Conservation (phyloP, 176 grass and related monocot species). For the barley (Hordeum vulgare) region MorexV3_pseudomolecules_assembly NC_058520.1:20004550-20005049, state of each 20-base stretch:
- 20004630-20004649: too few relatives aligned
- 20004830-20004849: not conserved
- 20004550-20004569: too few relatives aligned
- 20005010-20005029: not conserved
- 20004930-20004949: not conserved
- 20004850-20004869: not conserved
- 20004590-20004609: too few relatives aligned
- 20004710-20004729: slow-evolving; percentile 7
- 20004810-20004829: not conserved
- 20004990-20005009: not conserved
- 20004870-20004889: not conserved
- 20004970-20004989: not conserved
- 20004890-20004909: not conserved
- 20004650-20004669: too few relatives aligned
- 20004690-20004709: not conserved
- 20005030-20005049: not conserved
- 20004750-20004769: not conserved
- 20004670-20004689: too few relatives aligned
- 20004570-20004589: too few relatives aligned
- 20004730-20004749: slow-evolving; percentile 15
- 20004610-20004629: too few relatives aligned
- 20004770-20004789: not conserved
- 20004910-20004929: not conserved
- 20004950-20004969: not conserved
- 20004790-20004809: not conserved